Percentiles rank a stretch among this genome's conserved stretches.
phyloP scores from a whole-genome alignment of 1,284 basidiomycete species.

The Trichosporon asahii region DNA sequence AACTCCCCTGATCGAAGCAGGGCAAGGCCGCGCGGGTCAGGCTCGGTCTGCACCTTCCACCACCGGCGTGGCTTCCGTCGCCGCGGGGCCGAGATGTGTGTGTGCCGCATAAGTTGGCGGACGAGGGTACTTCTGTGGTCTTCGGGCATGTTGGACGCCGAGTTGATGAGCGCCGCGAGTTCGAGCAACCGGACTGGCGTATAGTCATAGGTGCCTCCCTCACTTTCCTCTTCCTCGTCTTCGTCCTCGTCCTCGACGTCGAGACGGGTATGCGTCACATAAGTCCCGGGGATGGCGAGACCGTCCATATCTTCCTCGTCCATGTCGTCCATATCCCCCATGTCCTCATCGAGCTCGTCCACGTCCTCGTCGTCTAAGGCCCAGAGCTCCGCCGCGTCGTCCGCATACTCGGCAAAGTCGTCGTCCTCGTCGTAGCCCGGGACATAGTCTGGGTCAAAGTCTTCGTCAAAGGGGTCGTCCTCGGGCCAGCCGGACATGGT shows the following conservation, averaged over 20 bases:
- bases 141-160: neutral
- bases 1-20: conserved; percentile 81
- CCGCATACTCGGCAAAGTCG: conserved; percentile 1
- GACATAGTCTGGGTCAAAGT: neutral
- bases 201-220: neutral
- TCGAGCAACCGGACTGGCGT: neutral
- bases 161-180: neutral
- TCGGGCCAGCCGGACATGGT: neutral
- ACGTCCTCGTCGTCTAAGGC: neutral
- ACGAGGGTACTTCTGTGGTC: neutral
- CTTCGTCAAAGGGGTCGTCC: conserved; percentile 1
- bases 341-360: neutral
- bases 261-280: neutral
- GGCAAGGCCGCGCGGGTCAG: conserved; percentile 66
- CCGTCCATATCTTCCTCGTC: neutral
- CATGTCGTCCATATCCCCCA: neutral
- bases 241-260: neutral
- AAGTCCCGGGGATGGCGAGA: neutral
- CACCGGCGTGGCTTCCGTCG: conserved; percentile 23
- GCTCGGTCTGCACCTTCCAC: conserved; percentile 59
- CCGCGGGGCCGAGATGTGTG: neutral
- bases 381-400: neutral
- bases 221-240: neutral
- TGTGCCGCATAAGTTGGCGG: neutral
- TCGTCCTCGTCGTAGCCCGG: neutral